Evolutionary conservation across 202 grass and related monocot species (phyloP), one percentile per base, ranked within the genome.

Genomic region (Zizania palustris): DNA sequence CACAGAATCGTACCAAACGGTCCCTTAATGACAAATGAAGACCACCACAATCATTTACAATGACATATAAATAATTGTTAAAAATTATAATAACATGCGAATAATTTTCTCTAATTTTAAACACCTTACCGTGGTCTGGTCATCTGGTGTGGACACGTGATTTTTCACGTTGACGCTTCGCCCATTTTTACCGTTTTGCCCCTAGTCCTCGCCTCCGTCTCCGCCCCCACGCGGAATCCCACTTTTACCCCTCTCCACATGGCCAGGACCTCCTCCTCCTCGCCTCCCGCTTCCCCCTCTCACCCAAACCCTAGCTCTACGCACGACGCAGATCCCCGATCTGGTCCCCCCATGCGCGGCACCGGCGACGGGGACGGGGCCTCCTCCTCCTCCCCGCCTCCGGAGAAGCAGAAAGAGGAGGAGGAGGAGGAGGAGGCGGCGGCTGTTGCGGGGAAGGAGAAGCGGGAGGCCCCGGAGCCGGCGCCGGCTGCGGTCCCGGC

Each of bases 241-340:
- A 85, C 62, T 69, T 84, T 78, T 84, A 81, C 87, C 90, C 79
- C 70, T 85, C 60, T 50, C 71, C 56, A 59, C 73, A 88, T 70
- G 82, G 85, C 86, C 83, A 59, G 28, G 28, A 28, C 69, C 51
- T 53, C 82, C 73, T 69, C 63, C 75, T 63, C 77, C 76, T 33
- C 80, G 16, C 34, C 39, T 61, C 37, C 48, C 11, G 72, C 80
- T 14, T 79, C 82, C 46, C 48, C 80, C 16, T 81, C 48, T 42
- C 35, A 51, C 69, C 64, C 70, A 63, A 90, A 90, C 73, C 85
- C 85, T 87, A 71, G 35, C 61, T 74, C 75, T 44, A 62, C 38
- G 35, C 13, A 78, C 73, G 33, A 58, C 85, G 83, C 72, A 65
- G 79, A 82, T 75, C 87, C 78, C 67, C 72, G 55, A 73, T 60